phyloP scores from a whole-genome alignment of 139 green algal genomes.

The Chlorella sp. region DNA sequence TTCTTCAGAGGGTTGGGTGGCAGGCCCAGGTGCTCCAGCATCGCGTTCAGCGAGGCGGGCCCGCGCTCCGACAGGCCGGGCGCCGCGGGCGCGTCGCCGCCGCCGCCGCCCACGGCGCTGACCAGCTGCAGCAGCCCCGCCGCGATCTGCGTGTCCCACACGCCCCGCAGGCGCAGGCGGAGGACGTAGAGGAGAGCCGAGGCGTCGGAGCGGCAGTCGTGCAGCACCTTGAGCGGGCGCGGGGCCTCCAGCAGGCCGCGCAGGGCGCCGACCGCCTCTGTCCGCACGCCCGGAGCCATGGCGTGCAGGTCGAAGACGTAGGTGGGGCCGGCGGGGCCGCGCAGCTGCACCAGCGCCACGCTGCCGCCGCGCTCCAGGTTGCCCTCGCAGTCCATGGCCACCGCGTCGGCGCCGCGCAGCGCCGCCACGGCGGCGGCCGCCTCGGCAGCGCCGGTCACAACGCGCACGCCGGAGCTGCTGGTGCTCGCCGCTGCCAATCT shows the following conservation, averaged over 20 bases:
- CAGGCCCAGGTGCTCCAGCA: conserved; percentile 14
- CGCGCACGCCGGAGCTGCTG: neutral
- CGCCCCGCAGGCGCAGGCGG: neutral
- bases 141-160: conserved; percentile 27
- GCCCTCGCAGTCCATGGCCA: conserved; percentile 19
- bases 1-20: conserved; percentile 16
- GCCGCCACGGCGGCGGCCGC: neutral
- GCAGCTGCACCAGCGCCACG: conserved; percentile 14
- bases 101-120: neutral
- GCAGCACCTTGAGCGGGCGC: conserved; percentile 6
- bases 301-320: conserved; percentile 8
- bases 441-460: neutral
- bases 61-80: no score
- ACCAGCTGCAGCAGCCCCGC: conserved; percentile 16
- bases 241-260: conserved; percentile 2
- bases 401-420: conserved; percentile 1
- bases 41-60: conserved; percentile 14
- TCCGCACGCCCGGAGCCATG: neutral
- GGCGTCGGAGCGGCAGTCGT: conserved; percentile 22
- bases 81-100: neutral
- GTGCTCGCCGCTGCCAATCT: no score
- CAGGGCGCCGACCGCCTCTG: neutral
- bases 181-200: conserved; percentile 28
- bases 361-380: neutral
- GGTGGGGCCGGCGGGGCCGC: neutral